Evolutionary conservation across 2,329 filamentous ascomycete genomes (phyloP).

Genomic region (Paecilomyces sp.): DNA sequence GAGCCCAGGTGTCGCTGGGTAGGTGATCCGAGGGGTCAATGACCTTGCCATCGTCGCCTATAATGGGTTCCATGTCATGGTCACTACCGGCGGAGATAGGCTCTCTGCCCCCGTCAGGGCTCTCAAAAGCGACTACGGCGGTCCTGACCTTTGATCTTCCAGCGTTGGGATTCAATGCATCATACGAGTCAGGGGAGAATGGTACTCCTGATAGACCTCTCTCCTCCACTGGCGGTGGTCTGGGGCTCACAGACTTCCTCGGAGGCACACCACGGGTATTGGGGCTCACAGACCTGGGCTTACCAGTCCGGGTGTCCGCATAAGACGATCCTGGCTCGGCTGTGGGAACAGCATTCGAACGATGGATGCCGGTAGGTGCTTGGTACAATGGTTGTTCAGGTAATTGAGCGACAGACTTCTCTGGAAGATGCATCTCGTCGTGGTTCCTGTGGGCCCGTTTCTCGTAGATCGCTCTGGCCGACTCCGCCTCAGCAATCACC

Average conservation of each 20-base stretch:
- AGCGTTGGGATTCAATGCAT: conserved; percentile 48
- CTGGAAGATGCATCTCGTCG: conserved; percentile 16
- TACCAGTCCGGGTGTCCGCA: conserved; percentile 8
- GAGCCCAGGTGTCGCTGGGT: conserved; percentile 58
- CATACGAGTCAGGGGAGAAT: conserved; percentile 57
- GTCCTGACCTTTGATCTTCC: conserved; percentile 25
- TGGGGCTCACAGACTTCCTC: conserved; percentile 55
- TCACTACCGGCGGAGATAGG: conserved; percentile 30
- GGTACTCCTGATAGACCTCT: conserved; percentile 41
- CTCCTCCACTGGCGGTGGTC: conserved; percentile 37
- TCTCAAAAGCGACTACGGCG: conserved; percentile 28
- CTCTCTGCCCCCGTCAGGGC: conserved; percentile 30
- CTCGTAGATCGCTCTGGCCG: conserved; percentile 21
- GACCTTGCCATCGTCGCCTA: conserved; percentile 56
- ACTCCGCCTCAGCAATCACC: conserved; percentile 19
- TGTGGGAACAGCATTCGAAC: conserved; percentile 3
- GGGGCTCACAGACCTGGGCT: conserved; percentile 25
- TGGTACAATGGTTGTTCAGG: conserved; percentile 9
- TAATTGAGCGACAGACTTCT: conserved; percentile 15
- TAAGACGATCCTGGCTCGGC: neutral
- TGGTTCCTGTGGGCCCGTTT: conserved; percentile 17
- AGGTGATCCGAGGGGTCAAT: conserved; percentile 62
- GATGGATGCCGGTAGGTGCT: conserved; percentile 7
- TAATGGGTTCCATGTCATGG: conserved; percentile 50
- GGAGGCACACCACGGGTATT: conserved; percentile 36